Percentiles rank a stretch among this genome's conserved stretches.
These are phyloP conservation scores for Ogataea ramenticola DNA, from an alignment of 805 yeast species.

Conservation along the genomic window DNA sequence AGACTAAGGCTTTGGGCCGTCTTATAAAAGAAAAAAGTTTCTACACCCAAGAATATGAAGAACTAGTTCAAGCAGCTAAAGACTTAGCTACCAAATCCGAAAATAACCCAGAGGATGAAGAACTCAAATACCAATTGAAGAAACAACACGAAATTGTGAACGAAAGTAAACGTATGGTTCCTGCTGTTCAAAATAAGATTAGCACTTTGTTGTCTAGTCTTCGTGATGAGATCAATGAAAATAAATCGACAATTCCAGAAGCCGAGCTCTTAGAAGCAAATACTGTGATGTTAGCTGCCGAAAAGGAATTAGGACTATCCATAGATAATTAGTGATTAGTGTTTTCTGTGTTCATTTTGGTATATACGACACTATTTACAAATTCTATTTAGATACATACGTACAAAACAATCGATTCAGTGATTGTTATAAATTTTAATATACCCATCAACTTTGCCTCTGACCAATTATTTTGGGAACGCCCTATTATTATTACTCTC, in stretches of 20 bases:
- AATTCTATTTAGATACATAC: neutral
- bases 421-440: neutral
- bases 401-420: neutral
- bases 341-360: neutral
- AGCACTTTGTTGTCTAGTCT: constrained; percentile 14
- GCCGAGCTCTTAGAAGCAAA: constrained; percentile 13
- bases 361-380: neutral
- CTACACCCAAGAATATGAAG: constrained; percentile 49
- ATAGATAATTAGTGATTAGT: neutral
- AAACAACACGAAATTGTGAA: constrained; percentile 18
- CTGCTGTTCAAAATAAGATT: constrained; percentile 17
- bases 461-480: constrained; percentile 1
- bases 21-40: constrained; percentile 58
- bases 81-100: constrained; percentile 7
- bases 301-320: constrained; percentile 3
- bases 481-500: constrained; percentile 25
- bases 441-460: neutral
- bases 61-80: constrained; percentile 11
- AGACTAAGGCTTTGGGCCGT: constrained; percentile 60
- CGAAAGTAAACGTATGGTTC: constrained; percentile 23
- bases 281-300: constrained; percentile 17
- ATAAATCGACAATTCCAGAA: constrained; percentile 4
- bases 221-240: constrained; percentile 13
- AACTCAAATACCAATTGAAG: constrained; percentile 17
- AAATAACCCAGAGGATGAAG: constrained; percentile 13